Base-by-base conservation (phyloP, 2,329 filamentous ascomycete genomes). In the Cytospora paraplurivora region DNA sequence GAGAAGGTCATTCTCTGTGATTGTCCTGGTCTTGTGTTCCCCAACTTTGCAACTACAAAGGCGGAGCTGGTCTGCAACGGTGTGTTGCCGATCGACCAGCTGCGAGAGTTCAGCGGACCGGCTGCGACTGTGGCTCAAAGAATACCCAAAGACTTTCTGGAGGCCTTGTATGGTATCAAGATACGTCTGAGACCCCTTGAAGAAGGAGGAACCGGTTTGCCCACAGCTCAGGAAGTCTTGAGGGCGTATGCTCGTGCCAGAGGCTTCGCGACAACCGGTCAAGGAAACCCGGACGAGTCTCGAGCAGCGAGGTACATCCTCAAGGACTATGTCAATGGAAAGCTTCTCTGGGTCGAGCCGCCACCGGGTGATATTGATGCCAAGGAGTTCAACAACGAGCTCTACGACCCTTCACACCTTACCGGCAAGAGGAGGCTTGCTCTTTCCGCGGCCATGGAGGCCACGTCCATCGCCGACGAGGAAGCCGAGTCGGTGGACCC, bases 241-340 rank as follows among this genome's bases (percentile, higher is more conserved):
- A 82, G 87, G 34, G 89, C 94, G 3, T 98, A 97, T 72, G 95
- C 95, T 41, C 86, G 85, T 62, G 95, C 95, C 17, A 84, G 96
- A 73, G 95, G 95, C 12, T 99, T 96, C 79, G 88, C 90, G 63
- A 97, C 93, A 6, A 88, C 91, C 60, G 95, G 95, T 71, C 85
- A 91, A 38, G 94, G 95, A 10, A 91, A 95, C 72, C 94, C 95
- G 0, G 95, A 99, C 71, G 93, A 97, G 79, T 96, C 93, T 1
- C 86, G 95, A 70, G 95, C 95, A 7, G 93, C 94, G 5, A 86
- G 95, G 59, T 90, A 92, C 69, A 84, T 99, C 17, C 84, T 99
- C 33, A 99, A 99, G 75, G 95, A 99, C 78, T 99, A 98, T 72
- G 95, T 99, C 69, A 96, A 90, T 74, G 95, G 95, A 67, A 98